Evolutionary conservation across 441 rosid genomes (phyloP).

Genomic region (Mallotus japonicus): DNA sequence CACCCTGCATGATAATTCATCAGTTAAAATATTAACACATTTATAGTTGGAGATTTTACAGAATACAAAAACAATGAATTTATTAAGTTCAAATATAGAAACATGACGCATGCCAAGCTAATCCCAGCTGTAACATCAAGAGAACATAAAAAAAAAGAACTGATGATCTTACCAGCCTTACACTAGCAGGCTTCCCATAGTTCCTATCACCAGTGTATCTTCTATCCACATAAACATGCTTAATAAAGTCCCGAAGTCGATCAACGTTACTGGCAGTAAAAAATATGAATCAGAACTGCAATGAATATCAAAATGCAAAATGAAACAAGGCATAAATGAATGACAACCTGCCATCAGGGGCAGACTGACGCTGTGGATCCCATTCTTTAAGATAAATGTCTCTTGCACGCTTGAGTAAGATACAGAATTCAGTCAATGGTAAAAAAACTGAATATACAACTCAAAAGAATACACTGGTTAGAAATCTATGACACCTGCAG

Average conservation of each 20-base stretch:
- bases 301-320: constrained; percentile 13
- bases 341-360: constrained; percentile 79
- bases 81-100: constrained; percentile 2
- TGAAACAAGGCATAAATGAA: constrained; percentile 13
- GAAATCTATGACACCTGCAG: constrained; percentile 9
- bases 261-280: constrained; percentile 68
- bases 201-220: constrained; percentile 69
- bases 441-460: neutral
- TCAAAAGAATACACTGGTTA: constrained; percentile 16
- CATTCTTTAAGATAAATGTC: constrained; percentile 83
- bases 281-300: constrained; percentile 28
- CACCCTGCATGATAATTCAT: constrained; percentile 50
- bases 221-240: constrained; percentile 87
- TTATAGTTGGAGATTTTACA: constrained; percentile 3
- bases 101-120: neutral
- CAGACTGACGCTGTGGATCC: constrained; percentile 74
- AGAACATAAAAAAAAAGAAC: constrained; percentile 13
- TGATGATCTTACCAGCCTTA: constrained; percentile 47
- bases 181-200: constrained; percentile 77
- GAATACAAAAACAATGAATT: constrained; percentile 5
- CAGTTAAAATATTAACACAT: constrained; percentile 11
- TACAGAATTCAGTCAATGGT: constrained; percentile 10
- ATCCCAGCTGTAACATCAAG: neutral
- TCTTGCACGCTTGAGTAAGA: constrained; percentile 62
- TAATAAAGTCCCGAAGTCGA: constrained; percentile 80